These are phyloP conservation scores for Boletus austroedulis DNA, from an alignment of 1,284 basidiomycete species.

Conservation along the genomic window DNA sequence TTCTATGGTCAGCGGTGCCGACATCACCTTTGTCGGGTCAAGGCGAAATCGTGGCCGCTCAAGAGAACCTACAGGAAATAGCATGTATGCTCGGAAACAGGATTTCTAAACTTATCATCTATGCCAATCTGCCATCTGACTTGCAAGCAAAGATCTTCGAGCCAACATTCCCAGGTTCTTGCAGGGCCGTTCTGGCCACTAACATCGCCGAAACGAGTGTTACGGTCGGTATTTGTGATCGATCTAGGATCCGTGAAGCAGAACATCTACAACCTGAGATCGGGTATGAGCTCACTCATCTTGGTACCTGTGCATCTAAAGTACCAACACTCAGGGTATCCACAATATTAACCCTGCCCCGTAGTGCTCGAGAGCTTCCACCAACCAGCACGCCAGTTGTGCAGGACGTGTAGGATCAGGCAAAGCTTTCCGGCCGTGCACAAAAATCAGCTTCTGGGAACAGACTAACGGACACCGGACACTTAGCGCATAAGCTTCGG, in stretches of 20 bases:
- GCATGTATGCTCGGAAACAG: conserved; percentile 94
- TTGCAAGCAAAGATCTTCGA: conserved; percentile 99
- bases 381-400: conserved; percentile 94
- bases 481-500: conserved; percentile 97
- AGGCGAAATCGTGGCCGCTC: conserved; percentile 98
- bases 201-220: conserved; percentile 99
- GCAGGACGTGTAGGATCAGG: conserved; percentile 80
- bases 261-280: conserved; percentile 94
- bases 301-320: conserved; percentile 78
- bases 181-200: conserved; percentile 97
- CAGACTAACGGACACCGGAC: conserved; percentile 96
- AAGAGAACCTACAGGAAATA: conserved; percentile 95
- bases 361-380: conserved; percentile 93
- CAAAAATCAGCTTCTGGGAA: conserved; percentile 93
- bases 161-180: conserved; percentile 92
- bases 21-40: conserved; percentile 69
- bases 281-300: conserved; percentile 93
- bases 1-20: conserved; percentile 89
- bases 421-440: conserved; percentile 97
- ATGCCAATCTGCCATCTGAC: conserved; percentile 96
- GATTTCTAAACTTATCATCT: conserved; percentile 93
- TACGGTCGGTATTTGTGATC: conserved; percentile 97
- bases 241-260: conserved; percentile 98
- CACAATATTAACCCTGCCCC: conserved; percentile 8
- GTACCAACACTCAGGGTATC: not conserved